phyloP scores from a whole-genome alignment of 1,139 yeast genomes.

The Hemisphaericaspora xylanilytica region DNA sequence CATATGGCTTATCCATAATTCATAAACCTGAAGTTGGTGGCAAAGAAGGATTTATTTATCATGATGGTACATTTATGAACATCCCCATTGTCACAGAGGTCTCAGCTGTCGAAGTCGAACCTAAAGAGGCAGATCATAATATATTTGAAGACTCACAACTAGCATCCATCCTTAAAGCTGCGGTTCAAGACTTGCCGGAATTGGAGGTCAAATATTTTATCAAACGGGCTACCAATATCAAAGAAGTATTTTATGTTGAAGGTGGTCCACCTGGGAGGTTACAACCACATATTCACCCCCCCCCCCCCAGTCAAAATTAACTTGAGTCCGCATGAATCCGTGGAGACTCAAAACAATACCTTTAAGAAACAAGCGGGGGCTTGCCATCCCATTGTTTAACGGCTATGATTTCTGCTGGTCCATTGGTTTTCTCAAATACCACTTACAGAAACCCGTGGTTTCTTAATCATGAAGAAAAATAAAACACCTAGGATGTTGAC shows the following conservation, averaged over 20 bases:
- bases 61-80: background rate
- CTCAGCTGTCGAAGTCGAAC: no score
- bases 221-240: no score
- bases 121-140: no score
- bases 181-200: no score
- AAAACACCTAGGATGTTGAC: background rate
- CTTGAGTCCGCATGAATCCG: background rate
- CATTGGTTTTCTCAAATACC: background rate
- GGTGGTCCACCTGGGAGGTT: slow-evolving; percentile 1
- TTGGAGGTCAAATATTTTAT: no score
- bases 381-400: background rate
- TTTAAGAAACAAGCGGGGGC: background rate
- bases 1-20: background rate
- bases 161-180: no score
- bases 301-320: slow-evolving; percentile 1
- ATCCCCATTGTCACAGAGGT: background rate
- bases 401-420: background rate
- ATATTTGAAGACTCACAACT: no score
- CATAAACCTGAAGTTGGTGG: background rate
- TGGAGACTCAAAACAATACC: background rate
- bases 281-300: background rate
- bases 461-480: background rate
- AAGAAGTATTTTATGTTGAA: background rate
- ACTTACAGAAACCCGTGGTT: background rate
- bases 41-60: background rate